Evolutionary conservation across 805 yeast genomes (phyloP), one percentile per base, ranked within the genome.

Genomic region (Ogataea chonburiensis): DNA sequence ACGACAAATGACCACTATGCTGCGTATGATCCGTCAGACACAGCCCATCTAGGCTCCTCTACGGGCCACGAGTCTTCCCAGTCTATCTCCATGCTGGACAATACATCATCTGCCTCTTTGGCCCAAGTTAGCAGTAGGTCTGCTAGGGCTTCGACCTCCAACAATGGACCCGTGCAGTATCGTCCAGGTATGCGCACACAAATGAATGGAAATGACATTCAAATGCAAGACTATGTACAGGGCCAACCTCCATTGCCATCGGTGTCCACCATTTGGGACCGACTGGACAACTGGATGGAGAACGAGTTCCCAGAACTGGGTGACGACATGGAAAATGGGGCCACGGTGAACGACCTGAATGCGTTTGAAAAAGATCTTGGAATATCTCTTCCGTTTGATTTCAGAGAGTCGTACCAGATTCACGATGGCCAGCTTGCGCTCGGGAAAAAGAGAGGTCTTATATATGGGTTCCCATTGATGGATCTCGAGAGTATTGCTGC

Each of bases 341-440:
- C 88, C 44, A 86, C 96, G 0, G 70, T 72, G 24, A 75, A 81
- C 40, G 98, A 93, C 57, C 68, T 91, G 38, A 70, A 71, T 45
- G 91, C 83, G 49, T 81, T 93, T 19, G 97, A 93, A 64, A 74
- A 75, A 49, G 97, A 91, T 58, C 67, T 88, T 53, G 79, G 75
- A 28, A 66, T 86, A 34, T 67, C 70, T 30, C 70, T 93, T 28
- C 98, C 98, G 1, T 66, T 78, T 2, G 86, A 91, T 38, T 86
- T 93, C 6, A 70, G 84, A 35, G 95, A 88, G 27, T 84, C 91
- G 28, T 75, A 75, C 54, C 74, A 79, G 52, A 63, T 83, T 25
- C 96, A 93, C 48, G 98, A 93, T 55, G 98, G 98, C 34, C 98
- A 93, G 64, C 84, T 81, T 40, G 73, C 73, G 24, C 70, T 83